phyloP scores from a whole-genome alignment of 140 eudicot genomes.

The Bidens hawaiensis region DNA sequence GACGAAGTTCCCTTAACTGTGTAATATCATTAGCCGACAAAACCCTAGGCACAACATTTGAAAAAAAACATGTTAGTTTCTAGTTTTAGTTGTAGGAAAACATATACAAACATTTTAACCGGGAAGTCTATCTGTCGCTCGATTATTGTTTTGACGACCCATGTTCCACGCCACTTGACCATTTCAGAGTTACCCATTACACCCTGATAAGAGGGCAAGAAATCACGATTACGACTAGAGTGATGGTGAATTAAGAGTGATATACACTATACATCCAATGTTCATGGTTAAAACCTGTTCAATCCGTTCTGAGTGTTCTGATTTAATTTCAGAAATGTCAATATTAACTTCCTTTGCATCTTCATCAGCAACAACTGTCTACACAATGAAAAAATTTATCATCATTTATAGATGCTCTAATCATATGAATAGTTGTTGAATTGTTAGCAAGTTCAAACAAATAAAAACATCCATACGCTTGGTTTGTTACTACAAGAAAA shows the following conservation, averaged over 20 bases:
- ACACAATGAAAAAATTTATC: background rate
- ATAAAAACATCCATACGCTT: no score
- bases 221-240: constrained; percentile 4
- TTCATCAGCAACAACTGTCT: constrained; percentile 57
- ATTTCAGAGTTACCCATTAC: constrained; percentile 47
- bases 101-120: constrained; percentile 44
- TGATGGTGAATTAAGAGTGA: background rate
- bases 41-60: constrained; percentile 37
- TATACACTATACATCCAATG: background rate
- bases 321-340: constrained; percentile 49
- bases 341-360: constrained; percentile 60
- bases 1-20: constrained; percentile 65
- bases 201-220: constrained; percentile 34
- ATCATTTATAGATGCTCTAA: no score
- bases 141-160: constrained; percentile 70
- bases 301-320: constrained; percentile 30
- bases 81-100: background rate
- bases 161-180: constrained; percentile 78
- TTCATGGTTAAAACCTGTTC: constrained; percentile 37
- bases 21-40: constrained; percentile 60
- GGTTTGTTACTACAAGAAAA: no score
- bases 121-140: constrained; percentile 52
- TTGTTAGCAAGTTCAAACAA: background rate
- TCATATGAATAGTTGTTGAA: background rate
- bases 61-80: constrained; percentile 4